Percentiles rank a stretch among this genome's conserved stretches.
phyloP scores from a whole-genome alignment of 169 alveolate species.

The Plasmodium yoelii region DNA sequence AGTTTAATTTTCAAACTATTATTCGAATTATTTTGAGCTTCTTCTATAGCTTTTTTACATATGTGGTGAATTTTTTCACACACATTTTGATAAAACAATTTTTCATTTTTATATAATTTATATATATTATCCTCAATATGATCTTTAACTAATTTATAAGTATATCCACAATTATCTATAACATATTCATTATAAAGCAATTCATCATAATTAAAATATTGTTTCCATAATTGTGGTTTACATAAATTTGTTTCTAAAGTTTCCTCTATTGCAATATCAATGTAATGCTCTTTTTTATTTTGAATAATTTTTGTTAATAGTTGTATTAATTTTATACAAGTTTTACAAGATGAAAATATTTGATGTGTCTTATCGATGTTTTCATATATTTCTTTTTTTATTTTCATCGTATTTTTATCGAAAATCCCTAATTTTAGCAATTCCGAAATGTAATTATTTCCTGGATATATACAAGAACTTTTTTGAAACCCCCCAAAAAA shows the following conservation, averaged over 20 bases:
- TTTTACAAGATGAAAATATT: conserved; percentile 44
- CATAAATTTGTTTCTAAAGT: conserved; percentile 45
- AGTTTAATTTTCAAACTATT: conserved; percentile 6
- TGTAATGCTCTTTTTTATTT: conserved; percentile 44
- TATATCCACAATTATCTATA: conserved; percentile 19
- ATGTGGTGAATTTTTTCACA: conserved; percentile 21
- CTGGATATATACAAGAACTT: not conserved
- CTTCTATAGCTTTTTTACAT: conserved; percentile 60
- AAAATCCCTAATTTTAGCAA: conserved; percentile 34
- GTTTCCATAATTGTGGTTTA: conserved; percentile 31
- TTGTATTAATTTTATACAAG: conserved; percentile 57
- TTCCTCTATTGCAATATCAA: conserved; percentile 65
- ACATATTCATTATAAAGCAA: conserved; percentile 27
- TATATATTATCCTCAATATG: conserved; percentile 33
- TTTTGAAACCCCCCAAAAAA: not conserved
- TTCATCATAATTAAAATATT: conserved; percentile 33
- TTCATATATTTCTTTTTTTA: conserved; percentile 51
- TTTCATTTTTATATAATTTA: conserved; percentile 22
- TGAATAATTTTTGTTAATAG: conserved; percentile 26
- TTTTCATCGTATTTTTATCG: conserved; percentile 38
- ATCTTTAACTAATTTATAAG: conserved; percentile 11
- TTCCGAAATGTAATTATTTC: conserved; percentile 25
- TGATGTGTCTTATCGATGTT: conserved; percentile 28
- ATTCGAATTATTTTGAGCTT: conserved; percentile 1
- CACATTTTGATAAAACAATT: conserved; percentile 15